Base-by-base conservation (phyloP, 805 yeast genomes). In the Zygoascus flipseniorum region DNA sequence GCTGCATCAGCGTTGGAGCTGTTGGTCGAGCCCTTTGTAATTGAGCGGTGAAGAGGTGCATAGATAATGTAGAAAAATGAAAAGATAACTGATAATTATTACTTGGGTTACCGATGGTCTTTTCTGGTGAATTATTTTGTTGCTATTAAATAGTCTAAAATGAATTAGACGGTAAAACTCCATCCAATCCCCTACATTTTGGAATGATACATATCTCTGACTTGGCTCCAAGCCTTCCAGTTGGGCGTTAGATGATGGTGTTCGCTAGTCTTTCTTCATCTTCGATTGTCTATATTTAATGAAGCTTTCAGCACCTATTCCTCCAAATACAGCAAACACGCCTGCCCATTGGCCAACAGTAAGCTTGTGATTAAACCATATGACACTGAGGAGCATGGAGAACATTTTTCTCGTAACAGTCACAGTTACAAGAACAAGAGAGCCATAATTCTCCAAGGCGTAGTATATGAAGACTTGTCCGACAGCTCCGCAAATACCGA, bases 331-430 rank as follows among this genome's bases (percentile, higher is more conserved):
- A 54, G 86, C 69, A 1, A 67, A 51, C 5, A 93, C 82, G 0
- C 98, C 98, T 0, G 71, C 39, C 89, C 96, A 86, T 70, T 93
- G 98, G 8, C 72, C 68, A 2, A 52, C 8, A 32, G 71, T 74
- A 58, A 93, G 76, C 5, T 67, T 65, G 65, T 93, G 97, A n/a
- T 93, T 92, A 69, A 89, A 92, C 58, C 92, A 71, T 2, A 88
- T 67, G 50, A 93, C 97, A 62, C 96, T 86, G 51, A 92, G 69
- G 35, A 89, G 76, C 98, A 93, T 92, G 42, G 97, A 89, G 48
- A 89, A 73, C 97, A 93, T 92, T 65, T 93, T 93, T 61, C 99
- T 78, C 0, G 99, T 92, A 9, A 93, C 97, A 0, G 98, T 93
- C 16, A 95, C 92, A 43, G 96, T 92, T 31, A 92, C 89, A 52